Base-by-base conservation (phyloP, 1,139 yeast genomes). In the Kurtzmaniella natalensis region DNA sequence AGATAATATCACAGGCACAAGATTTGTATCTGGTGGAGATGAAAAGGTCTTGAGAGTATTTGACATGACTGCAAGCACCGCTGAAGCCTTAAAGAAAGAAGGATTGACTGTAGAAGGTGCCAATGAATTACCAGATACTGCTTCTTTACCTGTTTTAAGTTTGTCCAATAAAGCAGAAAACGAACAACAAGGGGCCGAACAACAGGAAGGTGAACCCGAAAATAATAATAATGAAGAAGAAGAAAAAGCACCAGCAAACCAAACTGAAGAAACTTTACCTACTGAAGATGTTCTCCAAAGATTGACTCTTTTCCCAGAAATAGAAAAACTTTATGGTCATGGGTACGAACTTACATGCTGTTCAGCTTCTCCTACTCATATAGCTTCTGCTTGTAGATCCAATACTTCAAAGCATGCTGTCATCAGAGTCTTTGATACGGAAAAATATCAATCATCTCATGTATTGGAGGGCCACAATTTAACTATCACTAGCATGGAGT, bases 271-370 rank as follows among this genome's bases (percentile, higher is more conserved):
- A 57, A 25, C 78, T 73, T 29, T 70, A 4, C 57, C 96, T 96
- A 1, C 60, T 82, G 97, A 89, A 54, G 95, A 88, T 50, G 85
- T 85, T 42, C 67, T 94, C 25, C 98, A 94, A 56, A 71, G 97
- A 48, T 86, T 82, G 51, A 85, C 97, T 0, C 69, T 94, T 37
- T 94, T 94, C 80, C 98, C 98, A 0, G 99, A 94, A 53, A 61
- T 81, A 36, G 98, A 94, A 50, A 94, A 94, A 54, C 61, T 94
- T 32, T 94, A 92, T 51, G 98, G 98, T 0, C 99, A 94, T 56
- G 99, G 99, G 10, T 94, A 88, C 59, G 99, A 94, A 56, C 79
- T 89, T 31, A 77, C 88, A 0, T 73, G 94, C 30, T 71, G 89
- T 33, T 94, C 86, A 35, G 73, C 80, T 1, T 75, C 86, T 3